Conservation (phyloP, 1,139 yeast genomes). For the Suhomyces chickasaworum region DNA sequence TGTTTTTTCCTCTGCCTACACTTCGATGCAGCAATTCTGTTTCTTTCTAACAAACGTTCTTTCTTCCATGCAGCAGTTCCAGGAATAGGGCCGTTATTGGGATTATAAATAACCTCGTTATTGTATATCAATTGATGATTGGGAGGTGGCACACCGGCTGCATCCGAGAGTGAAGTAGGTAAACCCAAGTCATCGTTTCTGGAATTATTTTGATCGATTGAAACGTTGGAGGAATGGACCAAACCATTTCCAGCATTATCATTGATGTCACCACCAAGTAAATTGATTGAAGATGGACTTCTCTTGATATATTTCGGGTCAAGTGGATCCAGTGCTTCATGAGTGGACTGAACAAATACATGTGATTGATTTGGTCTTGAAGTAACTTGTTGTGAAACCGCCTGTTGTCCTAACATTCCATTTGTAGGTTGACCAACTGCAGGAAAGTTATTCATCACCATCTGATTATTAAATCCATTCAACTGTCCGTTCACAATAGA, state of each 20-base stretch:
- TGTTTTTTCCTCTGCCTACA: slow-evolving; percentile 76
- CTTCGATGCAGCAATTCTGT: slow-evolving; percentile 73
- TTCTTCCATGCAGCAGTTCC: slow-evolving; percentile 83
- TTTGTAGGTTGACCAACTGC: not conserved
- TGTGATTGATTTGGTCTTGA: not conserved
- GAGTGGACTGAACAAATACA: not conserved
- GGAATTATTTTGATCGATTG: not conserved
- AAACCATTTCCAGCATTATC: not conserved
- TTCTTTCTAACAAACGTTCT: slow-evolving; percentile 67
- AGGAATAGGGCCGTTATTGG: slow-evolving; percentile 67
- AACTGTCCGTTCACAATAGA: slow-evolving; percentile 1
- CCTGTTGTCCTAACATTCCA: not conserved
- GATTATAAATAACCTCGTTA: slow-evolving; percentile 64
- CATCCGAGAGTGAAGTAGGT: slow-evolving; percentile 9
- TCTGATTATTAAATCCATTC: slow-evolving; percentile 1
- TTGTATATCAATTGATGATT: slow-evolving; percentile 57
- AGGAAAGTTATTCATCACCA: slow-evolving; percentile 7
- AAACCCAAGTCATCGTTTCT: not conserved
- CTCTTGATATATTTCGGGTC: slow-evolving; percentile 7
- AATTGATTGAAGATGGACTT: slow-evolving; percentile 4
- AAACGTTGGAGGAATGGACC: not conserved
- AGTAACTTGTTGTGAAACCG: not conserved
- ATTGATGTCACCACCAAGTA: not conserved
- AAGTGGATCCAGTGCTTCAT: slow-evolving; percentile 5
- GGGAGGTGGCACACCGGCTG: slow-evolving; percentile 56